These are phyloP conservation scores for Kuraishia cidri DNA, from an alignment of 805 yeast species.

Conservation along the genomic window DNA sequence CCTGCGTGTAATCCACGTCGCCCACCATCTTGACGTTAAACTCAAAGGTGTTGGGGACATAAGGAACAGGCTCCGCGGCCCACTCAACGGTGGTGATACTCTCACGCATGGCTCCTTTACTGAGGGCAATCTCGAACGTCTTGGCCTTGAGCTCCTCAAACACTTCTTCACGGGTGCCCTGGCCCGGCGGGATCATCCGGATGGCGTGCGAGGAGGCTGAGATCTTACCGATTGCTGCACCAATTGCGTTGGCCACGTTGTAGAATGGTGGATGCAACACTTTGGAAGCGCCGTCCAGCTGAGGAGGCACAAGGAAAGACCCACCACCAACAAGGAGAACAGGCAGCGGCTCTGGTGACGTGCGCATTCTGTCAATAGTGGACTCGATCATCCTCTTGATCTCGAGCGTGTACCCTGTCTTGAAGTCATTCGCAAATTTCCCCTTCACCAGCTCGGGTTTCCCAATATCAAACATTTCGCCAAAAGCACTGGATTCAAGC, in stretches of 20 bases:
- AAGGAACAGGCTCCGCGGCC: conserved; percentile 20
- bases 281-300: conserved; percentile 28
- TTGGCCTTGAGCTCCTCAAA: conserved; percentile 10
- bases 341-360: conserved; percentile 31
- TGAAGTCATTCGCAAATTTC: conserved; percentile 7
- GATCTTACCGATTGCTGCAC: conserved; percentile 38
- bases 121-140: conserved; percentile 10
- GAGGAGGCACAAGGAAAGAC: conserved; percentile 31
- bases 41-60: conserved; percentile 22
- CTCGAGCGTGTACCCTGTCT: background rate
- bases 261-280: conserved; percentile 30
- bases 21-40: conserved; percentile 31
- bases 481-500: conserved; percentile 1
- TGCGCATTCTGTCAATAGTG: conserved; percentile 34
- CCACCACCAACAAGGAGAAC: conserved; percentile 42
- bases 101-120: conserved; percentile 17
- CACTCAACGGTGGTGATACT: conserved; percentile 16
- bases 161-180: conserved; percentile 10
- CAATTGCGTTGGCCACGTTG: conserved; percentile 41
- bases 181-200: conserved; percentile 6
- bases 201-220: conserved; percentile 18
- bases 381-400: conserved; percentile 22
- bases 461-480: conserved; percentile 13
- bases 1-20: conserved; percentile 27
- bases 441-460: conserved; percentile 13